Percentiles rank a stretch among this genome's conserved stretches.
phyloP scores from a whole-genome alignment of 2,329 filamentous ascomycete species.

The Aspergillus sojae region DNA sequence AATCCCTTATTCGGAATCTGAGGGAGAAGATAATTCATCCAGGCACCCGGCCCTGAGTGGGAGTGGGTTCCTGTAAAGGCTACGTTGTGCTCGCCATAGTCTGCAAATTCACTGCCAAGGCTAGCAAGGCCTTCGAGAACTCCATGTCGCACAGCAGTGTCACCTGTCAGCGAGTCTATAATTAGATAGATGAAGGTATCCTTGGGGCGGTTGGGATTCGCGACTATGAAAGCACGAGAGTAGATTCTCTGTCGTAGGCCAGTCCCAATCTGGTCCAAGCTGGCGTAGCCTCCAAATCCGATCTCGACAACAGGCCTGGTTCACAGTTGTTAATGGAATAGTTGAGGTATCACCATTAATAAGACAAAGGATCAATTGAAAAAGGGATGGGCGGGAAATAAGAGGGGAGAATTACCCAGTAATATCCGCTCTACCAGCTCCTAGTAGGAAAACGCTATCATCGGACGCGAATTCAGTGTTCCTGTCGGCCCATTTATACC shows the following conservation, averaged over 20 bases:
- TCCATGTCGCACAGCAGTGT: conserved; percentile 86
- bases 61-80: conserved; percentile 92
- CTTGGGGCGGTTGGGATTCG: conserved; percentile 63
- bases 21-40: conserved; percentile 91
- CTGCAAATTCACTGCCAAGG: conserved; percentile 71
- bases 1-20: conserved; percentile 90
- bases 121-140: conserved; percentile 73
- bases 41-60: conserved; percentile 87
- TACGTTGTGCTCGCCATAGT: conserved; percentile 79
- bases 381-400: neutral
- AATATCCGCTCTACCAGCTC: conserved; percentile 72
- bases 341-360: neutral
- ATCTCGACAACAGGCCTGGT: conserved; percentile 80
- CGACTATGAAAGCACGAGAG: conserved; percentile 86
- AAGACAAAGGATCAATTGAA: neutral
- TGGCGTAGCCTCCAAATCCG: conserved; percentile 90
- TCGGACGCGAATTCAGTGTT: conserved; percentile 22
- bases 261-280: conserved; percentile 76
- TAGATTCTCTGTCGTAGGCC: conserved; percentile 87
- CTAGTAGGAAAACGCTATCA: conserved; percentile 61
- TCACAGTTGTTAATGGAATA: neutral
- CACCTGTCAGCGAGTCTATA: conserved; percentile 82
- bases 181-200: conserved; percentile 86
- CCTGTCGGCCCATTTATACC: conserved; percentile 28
- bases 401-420: conserved; percentile 57